Conservation (phyloP, 345 rosid genomes). For the Populus tremula region DNA sequence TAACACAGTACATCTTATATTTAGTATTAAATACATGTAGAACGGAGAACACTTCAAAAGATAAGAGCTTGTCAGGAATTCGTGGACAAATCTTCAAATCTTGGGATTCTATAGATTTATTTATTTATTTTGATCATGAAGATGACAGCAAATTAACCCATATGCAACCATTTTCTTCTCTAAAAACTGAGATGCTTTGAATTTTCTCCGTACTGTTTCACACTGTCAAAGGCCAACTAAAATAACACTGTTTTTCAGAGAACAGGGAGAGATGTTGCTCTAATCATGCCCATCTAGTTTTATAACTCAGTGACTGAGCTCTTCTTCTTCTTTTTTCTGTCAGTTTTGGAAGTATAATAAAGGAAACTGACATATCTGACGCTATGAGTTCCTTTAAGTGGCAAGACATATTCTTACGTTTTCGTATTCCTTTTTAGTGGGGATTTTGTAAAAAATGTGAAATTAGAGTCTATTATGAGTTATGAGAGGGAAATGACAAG, state of each 20-base stretch:
- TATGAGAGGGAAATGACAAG: background rate
- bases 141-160: conserved; percentile 25
- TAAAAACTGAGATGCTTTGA: background rate
- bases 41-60: background rate
- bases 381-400: conserved; percentile 25
- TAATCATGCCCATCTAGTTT: conserved; percentile 22
- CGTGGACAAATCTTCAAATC: conserved; percentile 27
- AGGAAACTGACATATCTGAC: conserved; percentile 22
- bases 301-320: background rate
- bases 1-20: background rate
- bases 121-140: conserved; percentile 5
- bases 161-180: conserved; percentile 2
- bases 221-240: conserved; percentile 13
- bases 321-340: background rate
- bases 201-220: conserved; percentile 11
- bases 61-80: conserved; percentile 35
- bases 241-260: background rate
- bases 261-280: conserved; percentile 8
- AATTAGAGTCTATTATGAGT: background rate
- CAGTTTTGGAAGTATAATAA: conserved; percentile 12
- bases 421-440: background rate
- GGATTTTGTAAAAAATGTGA: background rate
- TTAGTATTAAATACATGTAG: too few relatives aligned
- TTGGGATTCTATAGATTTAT: conserved; percentile 32
- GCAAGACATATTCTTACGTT: background rate